Evolutionary conservation across 2,329 filamentous ascomycete genomes (phyloP).

Genomic region (Talaromyces marneffei): DNA sequence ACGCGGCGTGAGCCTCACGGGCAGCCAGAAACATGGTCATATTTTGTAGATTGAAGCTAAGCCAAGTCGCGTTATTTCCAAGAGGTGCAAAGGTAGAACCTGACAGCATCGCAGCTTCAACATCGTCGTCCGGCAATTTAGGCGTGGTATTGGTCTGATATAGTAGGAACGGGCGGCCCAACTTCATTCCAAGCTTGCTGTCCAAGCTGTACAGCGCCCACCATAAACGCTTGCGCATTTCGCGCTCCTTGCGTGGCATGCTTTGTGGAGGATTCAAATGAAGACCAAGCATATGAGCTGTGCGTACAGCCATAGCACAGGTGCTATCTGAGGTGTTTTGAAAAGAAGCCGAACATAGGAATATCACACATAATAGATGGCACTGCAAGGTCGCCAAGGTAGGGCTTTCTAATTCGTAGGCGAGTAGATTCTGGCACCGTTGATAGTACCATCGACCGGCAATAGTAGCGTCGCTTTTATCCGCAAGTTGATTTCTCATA

Average conservation of each 20-base stretch:
- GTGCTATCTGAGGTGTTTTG: slow-evolving; percentile 45
- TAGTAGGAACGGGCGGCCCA: slow-evolving; percentile 42
- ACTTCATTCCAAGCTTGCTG: slow-evolving; percentile 42
- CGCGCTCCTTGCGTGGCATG: slow-evolving; percentile 32
- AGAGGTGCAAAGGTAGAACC: slow-evolving; percentile 30
- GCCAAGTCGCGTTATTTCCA: slow-evolving; percentile 35
- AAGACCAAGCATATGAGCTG: slow-evolving; percentile 45
- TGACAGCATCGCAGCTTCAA: slow-evolving; percentile 24
- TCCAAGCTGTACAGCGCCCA: slow-evolving; percentile 49
- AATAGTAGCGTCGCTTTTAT: slow-evolving; percentile 35
- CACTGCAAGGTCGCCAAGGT: slow-evolving; percentile 47
- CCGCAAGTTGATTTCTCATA: slow-evolving; percentile 13
- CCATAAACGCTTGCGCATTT: slow-evolving; percentile 49
- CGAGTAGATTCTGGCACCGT: slow-evolving; percentile 42
- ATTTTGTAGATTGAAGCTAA: slow-evolving; percentile 34
- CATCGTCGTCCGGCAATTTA: slow-evolving; percentile 35
- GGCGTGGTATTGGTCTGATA: slow-evolving; percentile 31
- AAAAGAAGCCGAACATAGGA: slow-evolving; percentile 45
- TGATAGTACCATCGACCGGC: slow-evolving; percentile 46
- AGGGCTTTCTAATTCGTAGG: slow-evolving; percentile 45
- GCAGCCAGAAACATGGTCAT: slow-evolving; percentile 32
- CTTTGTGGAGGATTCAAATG: slow-evolving; percentile 41
- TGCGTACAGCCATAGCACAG: slow-evolving; percentile 39
- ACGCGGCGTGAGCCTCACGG: slow-evolving; percentile 30
- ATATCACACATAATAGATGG: slow-evolving; percentile 42